Evolutionary conservation across 1,284 basidiomycete species (phyloP).

Genomic region (Mycena sp.): DNA sequence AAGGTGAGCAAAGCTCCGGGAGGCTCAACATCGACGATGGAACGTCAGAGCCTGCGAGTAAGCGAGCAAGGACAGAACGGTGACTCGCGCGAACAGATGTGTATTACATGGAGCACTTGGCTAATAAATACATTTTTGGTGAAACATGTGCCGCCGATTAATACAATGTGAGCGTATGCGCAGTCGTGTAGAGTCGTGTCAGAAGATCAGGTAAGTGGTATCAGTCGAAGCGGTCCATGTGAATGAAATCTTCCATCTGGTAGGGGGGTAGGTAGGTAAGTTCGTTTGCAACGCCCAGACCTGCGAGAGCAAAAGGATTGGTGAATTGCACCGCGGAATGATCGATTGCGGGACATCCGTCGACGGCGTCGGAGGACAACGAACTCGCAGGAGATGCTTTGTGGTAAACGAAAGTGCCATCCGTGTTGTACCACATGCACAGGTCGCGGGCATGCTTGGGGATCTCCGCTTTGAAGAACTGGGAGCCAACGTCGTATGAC

Average conservation of each 20-base stretch:
- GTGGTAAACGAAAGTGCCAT: background rate
- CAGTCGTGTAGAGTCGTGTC: too few relatives aligned
- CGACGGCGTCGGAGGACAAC: background rate
- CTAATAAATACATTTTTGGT: constrained; percentile 13
- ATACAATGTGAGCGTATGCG: too few relatives aligned
- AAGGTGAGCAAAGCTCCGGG: constrained; percentile 58
- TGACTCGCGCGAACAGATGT: constrained; percentile 23
- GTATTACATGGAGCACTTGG: constrained; percentile 18
- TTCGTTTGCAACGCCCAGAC: too few relatives aligned
- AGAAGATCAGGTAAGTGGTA: background rate
- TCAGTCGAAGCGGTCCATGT: constrained; percentile 4
- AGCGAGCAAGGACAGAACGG: constrained; percentile 55
- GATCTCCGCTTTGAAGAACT: constrained; percentile 31
- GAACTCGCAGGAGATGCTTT: background rate
- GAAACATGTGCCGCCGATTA: background rate
- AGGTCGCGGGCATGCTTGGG: constrained; percentile 7
- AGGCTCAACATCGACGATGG: constrained; percentile 47
- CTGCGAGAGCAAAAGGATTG: constrained; percentile 24
- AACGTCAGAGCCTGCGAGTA: constrained; percentile 47
- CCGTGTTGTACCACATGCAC: constrained; percentile 17
- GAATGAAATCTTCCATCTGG: constrained; percentile 9
- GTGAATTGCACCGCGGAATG: constrained; percentile 15
- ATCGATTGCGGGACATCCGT: background rate
- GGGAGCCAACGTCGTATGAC: constrained; percentile 25
- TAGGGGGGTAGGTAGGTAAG: background rate